Conservation (phyloP, 2,329 filamentous ascomycete species). For the Lachnellula arida region DNA sequence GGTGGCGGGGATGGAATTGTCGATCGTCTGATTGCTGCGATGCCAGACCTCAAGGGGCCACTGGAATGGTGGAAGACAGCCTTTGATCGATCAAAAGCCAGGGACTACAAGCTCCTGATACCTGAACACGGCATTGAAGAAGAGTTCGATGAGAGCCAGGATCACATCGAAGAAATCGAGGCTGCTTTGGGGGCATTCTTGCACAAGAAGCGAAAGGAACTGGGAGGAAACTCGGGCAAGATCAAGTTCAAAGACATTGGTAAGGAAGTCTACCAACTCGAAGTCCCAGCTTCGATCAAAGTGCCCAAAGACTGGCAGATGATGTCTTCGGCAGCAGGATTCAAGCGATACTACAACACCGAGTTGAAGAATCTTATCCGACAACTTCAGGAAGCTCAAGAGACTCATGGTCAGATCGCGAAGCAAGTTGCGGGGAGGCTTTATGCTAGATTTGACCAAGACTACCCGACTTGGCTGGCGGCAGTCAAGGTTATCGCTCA, state of each 20-base stretch:
- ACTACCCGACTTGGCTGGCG: slow-evolving; percentile 80
- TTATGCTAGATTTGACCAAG: slow-evolving; percentile 80
- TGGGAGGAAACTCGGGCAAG: slow-evolving; percentile 59
- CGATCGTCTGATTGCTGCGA: slow-evolving; percentile 72
- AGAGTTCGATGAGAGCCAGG: slow-evolving; percentile 83
- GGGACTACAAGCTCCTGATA: slow-evolving; percentile 74
- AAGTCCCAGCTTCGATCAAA: slow-evolving; percentile 79
- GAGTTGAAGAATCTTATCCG: slow-evolving; percentile 80
- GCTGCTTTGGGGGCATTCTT: slow-evolving; percentile 67
- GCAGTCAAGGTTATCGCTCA: slow-evolving; percentile 89
- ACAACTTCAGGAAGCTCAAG: slow-evolving; percentile 86
- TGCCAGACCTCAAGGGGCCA: slow-evolving; percentile 76
- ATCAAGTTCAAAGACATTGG: slow-evolving; percentile 80
- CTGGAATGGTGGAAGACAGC: slow-evolving; percentile 85
- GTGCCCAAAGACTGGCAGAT: slow-evolving; percentile 87
- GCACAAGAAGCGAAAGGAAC: slow-evolving; percentile 63
- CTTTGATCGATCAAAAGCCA: slow-evolving; percentile 78
- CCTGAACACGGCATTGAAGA: slow-evolving; percentile 84
- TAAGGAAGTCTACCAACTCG: slow-evolving; percentile 95
- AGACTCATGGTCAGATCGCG: slow-evolving; percentile 86
- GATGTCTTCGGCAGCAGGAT: slow-evolving; percentile 87
- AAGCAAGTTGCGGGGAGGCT: slow-evolving; percentile 81
- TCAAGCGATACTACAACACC: slow-evolving; percentile 91
- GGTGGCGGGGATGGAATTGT: slow-evolving; percentile 78
- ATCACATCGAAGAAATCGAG: slow-evolving; percentile 71